Percentiles rank a stretch among this genome's conserved stretches.
phyloP scores from a whole-genome alignment of 2,329 filamentous ascomycete genomes.

The Shiraia bambusicola region DNA sequence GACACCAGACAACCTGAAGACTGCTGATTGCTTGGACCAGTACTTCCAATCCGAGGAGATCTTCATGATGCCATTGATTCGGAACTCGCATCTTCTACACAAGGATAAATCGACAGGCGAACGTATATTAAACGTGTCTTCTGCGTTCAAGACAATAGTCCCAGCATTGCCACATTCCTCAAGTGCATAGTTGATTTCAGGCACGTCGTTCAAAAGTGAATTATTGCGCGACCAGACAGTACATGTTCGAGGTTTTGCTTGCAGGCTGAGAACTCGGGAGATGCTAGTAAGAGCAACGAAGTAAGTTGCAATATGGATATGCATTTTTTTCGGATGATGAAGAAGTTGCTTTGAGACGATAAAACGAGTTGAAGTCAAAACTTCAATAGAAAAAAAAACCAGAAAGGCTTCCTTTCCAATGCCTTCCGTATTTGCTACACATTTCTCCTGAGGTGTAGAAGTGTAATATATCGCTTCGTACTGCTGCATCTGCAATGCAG shows the following conservation, averaged over 20 bases:
- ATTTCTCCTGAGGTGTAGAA: too few species aligned
- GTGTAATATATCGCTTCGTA: too few species aligned
- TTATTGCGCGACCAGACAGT: conserved; percentile 35
- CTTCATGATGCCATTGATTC: conserved; percentile 50
- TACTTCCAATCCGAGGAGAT: conserved; percentile 44
- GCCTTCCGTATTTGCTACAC: too few species aligned
- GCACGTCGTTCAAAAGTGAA: conserved; percentile 45
- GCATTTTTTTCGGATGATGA: too few species aligned
- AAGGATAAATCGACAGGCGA: conserved; percentile 47
- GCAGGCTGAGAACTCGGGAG: neutral
- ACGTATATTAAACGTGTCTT: conserved; percentile 47
- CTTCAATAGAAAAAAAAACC: too few species aligned
- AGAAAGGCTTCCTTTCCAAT: too few species aligned
- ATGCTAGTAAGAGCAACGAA: neutral
- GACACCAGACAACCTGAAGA: conserved; percentile 43
- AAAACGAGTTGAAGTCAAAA: too few species aligned
- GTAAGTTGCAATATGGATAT: neutral
- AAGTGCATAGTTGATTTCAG: conserved; percentile 49
- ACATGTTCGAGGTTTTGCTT: conserved; percentile 29
- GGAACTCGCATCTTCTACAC: conserved; percentile 49
- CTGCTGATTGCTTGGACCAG: conserved; percentile 45
- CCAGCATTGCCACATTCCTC: conserved; percentile 47
- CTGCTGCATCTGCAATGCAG: too few species aligned
- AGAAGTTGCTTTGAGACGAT: too few species aligned
- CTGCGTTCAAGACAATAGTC: conserved; percentile 49